Conservation (phyloP, 495 filamentous ascomycete genomes). For the Sphaerosporella brunnea region DNA sequence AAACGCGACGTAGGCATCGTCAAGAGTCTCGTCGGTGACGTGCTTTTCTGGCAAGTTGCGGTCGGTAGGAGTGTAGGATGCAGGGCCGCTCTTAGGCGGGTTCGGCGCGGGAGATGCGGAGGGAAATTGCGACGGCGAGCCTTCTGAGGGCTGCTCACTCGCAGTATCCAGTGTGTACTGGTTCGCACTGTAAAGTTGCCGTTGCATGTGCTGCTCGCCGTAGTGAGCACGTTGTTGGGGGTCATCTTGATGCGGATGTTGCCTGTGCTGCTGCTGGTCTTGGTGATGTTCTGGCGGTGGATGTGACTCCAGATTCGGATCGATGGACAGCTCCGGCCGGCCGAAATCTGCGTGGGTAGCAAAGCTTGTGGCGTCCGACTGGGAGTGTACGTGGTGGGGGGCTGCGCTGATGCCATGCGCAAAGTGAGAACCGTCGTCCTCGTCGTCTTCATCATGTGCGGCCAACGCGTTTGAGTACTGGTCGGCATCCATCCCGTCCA, state of each 20-base stretch:
- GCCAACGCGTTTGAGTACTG: constrained; percentile 23
- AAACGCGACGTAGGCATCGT: constrained; percentile 74
- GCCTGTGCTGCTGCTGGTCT: constrained; percentile 9
- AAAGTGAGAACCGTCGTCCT: constrained; percentile 19
- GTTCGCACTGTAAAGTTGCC: constrained; percentile 17
- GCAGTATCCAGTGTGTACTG: constrained; percentile 20
- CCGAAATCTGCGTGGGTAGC: constrained; percentile 10
- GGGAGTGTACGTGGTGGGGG: constrained; percentile 16
- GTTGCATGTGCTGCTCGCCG: constrained; percentile 14
- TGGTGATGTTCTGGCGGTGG: constrained; percentile 17
- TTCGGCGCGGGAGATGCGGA: constrained; percentile 5
- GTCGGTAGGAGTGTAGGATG: constrained; percentile 21
- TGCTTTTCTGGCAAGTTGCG: constrained; percentile 45
- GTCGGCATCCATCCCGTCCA: constrained; percentile 23
- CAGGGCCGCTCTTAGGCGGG: constrained; percentile 12
- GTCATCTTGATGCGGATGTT: neutral
- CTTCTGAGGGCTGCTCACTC: constrained; percentile 12
- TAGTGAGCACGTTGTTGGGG: constrained; percentile 7
- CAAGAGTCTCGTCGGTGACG: constrained; percentile 56
- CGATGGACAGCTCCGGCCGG: constrained; percentile 19
- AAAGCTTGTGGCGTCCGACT: constrained; percentile 12
- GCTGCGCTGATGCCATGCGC: constrained; percentile 16
- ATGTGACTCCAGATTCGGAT: constrained; percentile 19
- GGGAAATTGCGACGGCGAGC: constrained; percentile 12
- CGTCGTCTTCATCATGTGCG: constrained; percentile 14